These are phyloP conservation scores for Komagataella phaffii DNA, from an alignment of 805 yeast species.

Conservation along the genomic window DNA sequence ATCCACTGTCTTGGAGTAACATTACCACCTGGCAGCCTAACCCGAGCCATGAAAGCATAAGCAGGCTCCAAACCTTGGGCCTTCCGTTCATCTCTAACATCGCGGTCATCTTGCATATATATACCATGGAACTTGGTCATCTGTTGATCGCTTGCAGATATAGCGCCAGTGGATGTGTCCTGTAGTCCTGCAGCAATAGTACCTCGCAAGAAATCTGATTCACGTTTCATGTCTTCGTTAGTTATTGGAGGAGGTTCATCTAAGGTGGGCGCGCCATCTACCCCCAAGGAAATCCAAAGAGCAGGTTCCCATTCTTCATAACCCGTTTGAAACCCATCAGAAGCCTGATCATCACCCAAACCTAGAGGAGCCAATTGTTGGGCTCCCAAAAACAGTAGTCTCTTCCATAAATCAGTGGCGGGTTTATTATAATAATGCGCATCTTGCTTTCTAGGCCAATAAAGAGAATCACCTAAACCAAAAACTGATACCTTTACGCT, in stretches of 20 bases:
- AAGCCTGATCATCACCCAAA: slow-evolving; percentile 94
- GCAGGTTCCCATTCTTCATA: slow-evolving; percentile 75
- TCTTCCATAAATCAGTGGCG: slow-evolving; percentile 53
- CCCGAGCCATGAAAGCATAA: slow-evolving; percentile 93
- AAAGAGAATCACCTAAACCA: slow-evolving; percentile 72
- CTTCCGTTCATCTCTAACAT: slow-evolving; percentile 84
- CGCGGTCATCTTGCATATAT: slow-evolving; percentile 98
- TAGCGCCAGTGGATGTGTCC: slow-evolving; percentile 82
- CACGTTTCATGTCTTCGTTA: slow-evolving; percentile 89
- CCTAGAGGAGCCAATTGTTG: slow-evolving; percentile 64
- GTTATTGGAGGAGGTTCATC: slow-evolving; percentile 88
- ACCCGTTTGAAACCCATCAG: slow-evolving; percentile 91
- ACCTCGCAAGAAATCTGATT: slow-evolving; percentile 82
- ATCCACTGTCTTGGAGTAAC: slow-evolving; percentile 87
- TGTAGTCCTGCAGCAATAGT: slow-evolving; percentile 77
- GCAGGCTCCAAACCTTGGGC: slow-evolving; percentile 91
- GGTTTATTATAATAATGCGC: slow-evolving; percentile 91
- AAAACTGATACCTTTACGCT: slow-evolving; percentile 46
- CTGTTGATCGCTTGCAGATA: slow-evolving; percentile 84
- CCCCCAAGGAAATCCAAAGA: slow-evolving; percentile 84
- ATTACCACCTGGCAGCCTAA: slow-evolving; percentile 86
- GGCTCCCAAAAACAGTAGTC: slow-evolving; percentile 61
- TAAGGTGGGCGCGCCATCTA: slow-evolving; percentile 64
- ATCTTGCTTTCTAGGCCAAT: slow-evolving; percentile 98
- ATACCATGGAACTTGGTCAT: slow-evolving; percentile 95